A percentile compares a stretch with the other conserved stretches of the same genome.
These are phyloP conservation scores for Pseudocercospora crystallina DNA, from an alignment of 2,329 filamentous ascomycete genomes.

Conservation along the genomic window DNA sequence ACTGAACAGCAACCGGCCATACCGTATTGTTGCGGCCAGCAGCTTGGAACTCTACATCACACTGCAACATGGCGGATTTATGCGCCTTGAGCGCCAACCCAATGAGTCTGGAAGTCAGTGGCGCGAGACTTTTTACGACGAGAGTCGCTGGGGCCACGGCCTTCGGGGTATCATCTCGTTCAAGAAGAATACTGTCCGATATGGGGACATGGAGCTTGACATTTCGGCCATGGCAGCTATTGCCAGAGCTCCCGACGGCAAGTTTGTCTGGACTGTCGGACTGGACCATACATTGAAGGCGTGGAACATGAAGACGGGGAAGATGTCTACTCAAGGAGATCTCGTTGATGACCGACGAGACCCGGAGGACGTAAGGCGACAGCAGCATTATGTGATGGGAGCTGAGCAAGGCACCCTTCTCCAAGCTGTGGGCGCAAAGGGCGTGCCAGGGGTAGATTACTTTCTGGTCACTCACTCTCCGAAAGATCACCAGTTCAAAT, in stretches of 20 bases:
- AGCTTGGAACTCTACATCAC: slow-evolving; percentile 75
- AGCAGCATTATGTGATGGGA: slow-evolving; percentile 72
- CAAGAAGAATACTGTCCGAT: slow-evolving; percentile 62
- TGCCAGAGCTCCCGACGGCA: slow-evolving; percentile 47
- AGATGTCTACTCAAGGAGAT: slow-evolving; percentile 73
- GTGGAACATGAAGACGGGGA: slow-evolving; percentile 84
- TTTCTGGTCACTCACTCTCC: slow-evolving; percentile 83
- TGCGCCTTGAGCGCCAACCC: slow-evolving; percentile 65
- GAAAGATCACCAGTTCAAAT: slow-evolving; percentile 87
- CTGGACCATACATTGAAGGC: slow-evolving; percentile 85
- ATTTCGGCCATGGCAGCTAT: slow-evolving; percentile 66
- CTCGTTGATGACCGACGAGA: slow-evolving; percentile 62
- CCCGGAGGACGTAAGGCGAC: slow-evolving; percentile 38
- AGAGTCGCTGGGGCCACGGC: slow-evolving; percentile 66
- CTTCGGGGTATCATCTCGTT: slow-evolving; percentile 67
- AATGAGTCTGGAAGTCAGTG: slow-evolving; percentile 58
- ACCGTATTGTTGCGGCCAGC: slow-evolving; percentile 74
- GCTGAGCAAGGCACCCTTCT: slow-evolving; percentile 76
- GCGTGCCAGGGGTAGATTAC: slow-evolving; percentile 40
- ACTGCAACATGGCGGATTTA: slow-evolving; percentile 74
- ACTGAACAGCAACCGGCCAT: slow-evolving; percentile 74
- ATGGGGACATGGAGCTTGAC: slow-evolving; percentile 66
- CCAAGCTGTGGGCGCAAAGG: slow-evolving; percentile 56
- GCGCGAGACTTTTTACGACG: slow-evolving; percentile 70
- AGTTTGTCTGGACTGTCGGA: slow-evolving; percentile 72